Evolutionary conservation across 192 early-diverging fungal genomes (phyloP), one percentile per base, ranked within the genome.

Genomic region (Coemansia sp.): DNA sequence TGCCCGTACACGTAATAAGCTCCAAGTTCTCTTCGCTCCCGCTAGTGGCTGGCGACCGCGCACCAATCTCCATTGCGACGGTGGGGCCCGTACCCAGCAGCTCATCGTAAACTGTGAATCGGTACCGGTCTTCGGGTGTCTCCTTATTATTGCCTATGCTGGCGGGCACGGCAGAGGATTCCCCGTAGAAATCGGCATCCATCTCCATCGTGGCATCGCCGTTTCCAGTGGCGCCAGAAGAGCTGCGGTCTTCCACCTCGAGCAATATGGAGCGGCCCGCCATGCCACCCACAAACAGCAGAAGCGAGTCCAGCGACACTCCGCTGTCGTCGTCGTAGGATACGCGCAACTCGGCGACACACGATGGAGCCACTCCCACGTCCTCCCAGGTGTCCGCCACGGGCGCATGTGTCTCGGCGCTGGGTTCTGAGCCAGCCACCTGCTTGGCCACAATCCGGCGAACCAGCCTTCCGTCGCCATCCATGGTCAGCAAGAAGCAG

Each of bases 41-140:
- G 14, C 10, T 1, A 3, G 20, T 10, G 9, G 64, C 50, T 12
- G 43, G 36, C 9, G 82, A 80, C 0, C 86, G 82, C 53, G 84
- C 85, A 16, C 93, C 94, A 26, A 93, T 79, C 9, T 86, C 88
- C 75, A 92, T 85, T 62, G 86, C 89, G 1, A 85, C 76, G 42
- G 95, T 87, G 6, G 94, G 88, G 3, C 94, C 94, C 0, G 88
- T 89, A 62, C 90, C 89, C 14, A 89, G 64, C 0, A 98, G 69
- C 10, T 86, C 85, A 73, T 96, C 95, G 59, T 86, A 87, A 0
- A 96, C 85, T n/a, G 82, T 76, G 62, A 91, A 88, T 6, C 68
- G 75, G 69, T 89, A 87, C 7, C 78, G 72, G 53, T 64, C 66
- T 2, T 71, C 47, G 38, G 52, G 48, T 71, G 59, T 66, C 8